A percentile compares a stretch with the other conserved stretches of the same genome.
Conservation (phyloP, 352 stramenopile species). For the Phytophthora sojae region DNA sequence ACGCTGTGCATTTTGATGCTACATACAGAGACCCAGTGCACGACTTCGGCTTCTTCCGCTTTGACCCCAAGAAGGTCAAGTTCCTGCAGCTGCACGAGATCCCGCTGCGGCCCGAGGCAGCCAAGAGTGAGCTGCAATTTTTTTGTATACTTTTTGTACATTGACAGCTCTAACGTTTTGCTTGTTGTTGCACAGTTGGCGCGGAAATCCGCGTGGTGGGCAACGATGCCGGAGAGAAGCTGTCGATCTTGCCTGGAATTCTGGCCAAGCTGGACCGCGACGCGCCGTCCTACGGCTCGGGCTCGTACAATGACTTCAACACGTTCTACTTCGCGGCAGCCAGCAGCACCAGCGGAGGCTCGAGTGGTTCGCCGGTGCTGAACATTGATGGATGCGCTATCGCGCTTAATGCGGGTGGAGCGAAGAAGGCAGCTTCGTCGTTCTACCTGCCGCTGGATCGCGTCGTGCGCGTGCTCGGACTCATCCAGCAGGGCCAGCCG, state of each 20-base stretch:
- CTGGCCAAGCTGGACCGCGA: slow-evolving; percentile 92
- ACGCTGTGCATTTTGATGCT: no score
- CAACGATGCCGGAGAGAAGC: slow-evolving; percentile 93
- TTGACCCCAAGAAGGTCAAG: slow-evolving; percentile 90
- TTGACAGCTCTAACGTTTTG: background rate
- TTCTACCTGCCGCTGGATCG: slow-evolving; percentile 93
- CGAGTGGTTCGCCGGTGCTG: slow-evolving; percentile 90
- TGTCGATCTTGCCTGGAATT: slow-evolving; percentile 91
- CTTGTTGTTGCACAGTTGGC: slow-evolving; percentile 59
- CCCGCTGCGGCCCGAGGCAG: slow-evolving; percentile 81
- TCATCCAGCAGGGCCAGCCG: slow-evolving; percentile 61
- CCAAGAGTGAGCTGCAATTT: slow-evolving; percentile 57
- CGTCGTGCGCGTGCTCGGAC: slow-evolving; percentile 78
- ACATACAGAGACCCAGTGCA: slow-evolving; percentile 85
- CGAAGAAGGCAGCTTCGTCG: slow-evolving; percentile 88
- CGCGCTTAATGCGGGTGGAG: slow-evolving; percentile 91
- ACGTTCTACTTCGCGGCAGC: slow-evolving; percentile 94
- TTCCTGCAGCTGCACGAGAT: slow-evolving; percentile 90
- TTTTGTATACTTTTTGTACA: background rate
- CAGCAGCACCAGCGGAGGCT: slow-evolving; percentile 89
- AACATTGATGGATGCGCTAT: slow-evolving; percentile 91
- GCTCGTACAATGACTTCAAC: slow-evolving; percentile 93
- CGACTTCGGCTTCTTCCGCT: slow-evolving; percentile 93
- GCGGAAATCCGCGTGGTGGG: slow-evolving; percentile 93
- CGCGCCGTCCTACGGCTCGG: slow-evolving; percentile 87